These are phyloP conservation scores for Penicillium sp. DNA, from an alignment of 2,329 filamentous ascomycete genomes.

Conservation along the genomic window DNA sequence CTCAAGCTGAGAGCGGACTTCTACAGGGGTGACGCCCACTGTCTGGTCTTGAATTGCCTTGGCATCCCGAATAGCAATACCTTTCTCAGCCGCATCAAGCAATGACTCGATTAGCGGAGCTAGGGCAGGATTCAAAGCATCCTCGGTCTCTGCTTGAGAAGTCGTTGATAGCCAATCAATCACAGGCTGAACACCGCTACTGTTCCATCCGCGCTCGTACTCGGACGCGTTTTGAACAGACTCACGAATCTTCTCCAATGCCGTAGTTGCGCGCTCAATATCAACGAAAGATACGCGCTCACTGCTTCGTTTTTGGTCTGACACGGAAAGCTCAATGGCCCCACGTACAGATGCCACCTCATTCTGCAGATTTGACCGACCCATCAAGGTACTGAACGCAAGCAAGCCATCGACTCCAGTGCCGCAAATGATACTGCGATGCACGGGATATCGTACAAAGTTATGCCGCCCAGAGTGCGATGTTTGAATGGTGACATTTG, in stretches of 20 bases:
- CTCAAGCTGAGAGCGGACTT: constrained; percentile 56
- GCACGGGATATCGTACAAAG: constrained; percentile 77
- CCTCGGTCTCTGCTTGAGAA: constrained; percentile 36
- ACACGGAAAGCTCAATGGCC: constrained; percentile 49
- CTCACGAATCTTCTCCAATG: constrained; percentile 67
- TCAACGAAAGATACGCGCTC: constrained; percentile 60
- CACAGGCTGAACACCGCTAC: constrained; percentile 68
- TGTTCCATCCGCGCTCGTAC: constrained; percentile 74
- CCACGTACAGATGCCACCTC: constrained; percentile 38
- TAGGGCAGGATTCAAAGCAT: constrained; percentile 65
- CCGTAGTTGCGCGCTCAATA: constrained; percentile 61
- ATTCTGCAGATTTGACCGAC: constrained; percentile 33
- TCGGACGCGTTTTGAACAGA: constrained; percentile 69
- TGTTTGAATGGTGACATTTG: constrained; percentile 68
- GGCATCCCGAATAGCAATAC: constrained; percentile 32
- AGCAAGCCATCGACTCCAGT: constrained; percentile 69
- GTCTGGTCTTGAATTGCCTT: constrained; percentile 34
- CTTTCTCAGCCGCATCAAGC: constrained; percentile 48
- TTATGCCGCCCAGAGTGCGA: constrained; percentile 66
- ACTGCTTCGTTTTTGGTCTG: constrained; percentile 37
- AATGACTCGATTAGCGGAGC: constrained; percentile 68
- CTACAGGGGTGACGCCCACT: constrained; percentile 42
- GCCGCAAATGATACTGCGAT: constrained; percentile 74
- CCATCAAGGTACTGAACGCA: constrained; percentile 37
- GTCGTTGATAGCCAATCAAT: constrained; percentile 62